Conservation (phyloP, 495 filamentous ascomycete genomes). For the Neurospora sp. region DNA sequence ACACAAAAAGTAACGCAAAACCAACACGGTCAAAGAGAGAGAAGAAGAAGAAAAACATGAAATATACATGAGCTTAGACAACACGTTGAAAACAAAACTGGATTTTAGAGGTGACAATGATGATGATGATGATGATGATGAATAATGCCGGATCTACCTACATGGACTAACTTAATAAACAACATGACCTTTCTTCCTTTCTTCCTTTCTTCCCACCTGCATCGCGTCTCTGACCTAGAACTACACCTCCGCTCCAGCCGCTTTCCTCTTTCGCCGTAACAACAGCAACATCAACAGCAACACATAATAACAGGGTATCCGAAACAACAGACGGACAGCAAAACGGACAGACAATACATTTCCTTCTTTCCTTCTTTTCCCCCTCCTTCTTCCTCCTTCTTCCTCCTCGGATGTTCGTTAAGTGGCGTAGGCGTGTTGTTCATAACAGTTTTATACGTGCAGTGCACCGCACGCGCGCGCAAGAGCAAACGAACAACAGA, state of each 20-base stretch:
- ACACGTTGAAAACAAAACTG: not conserved
- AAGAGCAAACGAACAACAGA: not conserved
- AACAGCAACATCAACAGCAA: not conserved
- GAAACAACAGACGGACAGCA: not conserved
- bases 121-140: not conserved
- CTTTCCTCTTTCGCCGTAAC: not conserved
- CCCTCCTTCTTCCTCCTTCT: not conserved
- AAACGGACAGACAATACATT: not conserved
- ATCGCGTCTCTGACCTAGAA: not conserved
- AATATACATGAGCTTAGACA: not conserved
- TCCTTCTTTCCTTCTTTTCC: not conserved
- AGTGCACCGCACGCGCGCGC: not conserved
- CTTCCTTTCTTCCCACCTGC: not conserved
- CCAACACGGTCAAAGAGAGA: slow-evolving; percentile 3
- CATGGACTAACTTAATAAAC: not conserved
- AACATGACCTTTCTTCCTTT: not conserved
- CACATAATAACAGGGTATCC: not conserved
- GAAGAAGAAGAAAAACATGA: not conserved
- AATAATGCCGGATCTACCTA: not conserved
- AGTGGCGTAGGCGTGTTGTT: not conserved
- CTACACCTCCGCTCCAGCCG: not conserved
- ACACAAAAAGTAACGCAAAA: slow-evolving; percentile 1
- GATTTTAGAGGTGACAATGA: not conserved
- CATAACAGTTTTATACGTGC: not conserved
- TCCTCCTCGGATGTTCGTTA: not conserved